phyloP scores from a whole-genome alignment of 768 basidiomycete species.

The Nidularia sp. region DNA sequence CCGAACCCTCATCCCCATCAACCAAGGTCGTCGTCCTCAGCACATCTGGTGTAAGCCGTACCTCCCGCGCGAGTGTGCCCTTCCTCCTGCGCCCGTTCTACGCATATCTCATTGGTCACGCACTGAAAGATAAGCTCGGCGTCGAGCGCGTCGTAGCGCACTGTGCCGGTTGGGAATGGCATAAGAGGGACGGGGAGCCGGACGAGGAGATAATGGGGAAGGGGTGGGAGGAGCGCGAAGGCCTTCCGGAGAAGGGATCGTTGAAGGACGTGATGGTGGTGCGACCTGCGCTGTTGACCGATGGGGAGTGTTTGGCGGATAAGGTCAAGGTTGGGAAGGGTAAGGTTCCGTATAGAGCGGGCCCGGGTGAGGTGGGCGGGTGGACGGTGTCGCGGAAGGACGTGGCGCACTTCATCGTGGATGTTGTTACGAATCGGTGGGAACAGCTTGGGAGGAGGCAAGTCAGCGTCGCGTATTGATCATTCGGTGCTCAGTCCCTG shows the following conservation, averaged over 20 bases:
- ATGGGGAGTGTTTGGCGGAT: constrained; percentile 35
- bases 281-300: constrained; percentile 51
- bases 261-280: constrained; percentile 44
- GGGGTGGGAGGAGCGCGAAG: constrained; percentile 35
- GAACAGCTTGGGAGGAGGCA: too few species aligned
- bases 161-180: constrained; percentile 47
- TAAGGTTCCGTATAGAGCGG: too few species aligned
- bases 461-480: too few species aligned
- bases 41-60: constrained; percentile 41
- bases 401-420: too few species aligned
- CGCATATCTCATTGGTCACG: constrained; percentile 30
- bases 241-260: constrained; percentile 36
- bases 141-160: constrained; percentile 48
- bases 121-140: constrained; percentile 61
- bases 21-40: constrained; percentile 51
- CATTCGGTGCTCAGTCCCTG: too few species aligned
- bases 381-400: too few species aligned
- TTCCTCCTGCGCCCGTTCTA: constrained; percentile 44
- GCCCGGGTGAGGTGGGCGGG: too few species aligned
- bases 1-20: constrained; percentile 11
- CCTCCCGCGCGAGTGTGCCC: constrained; percentile 40
- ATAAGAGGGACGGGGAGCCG: constrained; percentile 30
- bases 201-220: constrained; percentile 31
- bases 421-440: too few species aligned
- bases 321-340: too few species aligned